Percentiles rank a stretch among this genome's conserved stretches.
Conservation (phyloP, 1,139 yeast species). For the Sugiyamaella pinicola region DNA sequence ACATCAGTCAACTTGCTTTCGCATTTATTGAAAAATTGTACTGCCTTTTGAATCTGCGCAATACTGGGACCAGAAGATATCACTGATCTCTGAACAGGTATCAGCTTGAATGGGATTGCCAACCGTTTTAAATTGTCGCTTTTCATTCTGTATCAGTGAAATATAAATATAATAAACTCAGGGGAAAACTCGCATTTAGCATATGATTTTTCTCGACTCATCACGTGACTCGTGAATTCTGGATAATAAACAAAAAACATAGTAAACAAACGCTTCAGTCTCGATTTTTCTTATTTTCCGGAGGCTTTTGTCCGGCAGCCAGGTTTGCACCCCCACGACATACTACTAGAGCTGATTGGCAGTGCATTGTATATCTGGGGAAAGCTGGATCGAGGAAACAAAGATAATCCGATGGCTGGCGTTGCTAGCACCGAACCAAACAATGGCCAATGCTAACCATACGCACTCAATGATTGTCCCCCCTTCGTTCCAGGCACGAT, state of each 20-base stretch:
- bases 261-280: too few species aligned
- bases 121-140: slow-evolving; percentile 9
- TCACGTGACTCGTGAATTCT: too few species aligned
- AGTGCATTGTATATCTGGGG: neutral
- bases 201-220: neutral
- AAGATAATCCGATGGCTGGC: slow-evolving; percentile 8
- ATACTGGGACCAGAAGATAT: neutral
- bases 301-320: too few species aligned
- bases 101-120: slow-evolving; percentile 6
- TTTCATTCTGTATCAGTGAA: slow-evolving; percentile 3
- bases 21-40: slow-evolving; percentile 25
- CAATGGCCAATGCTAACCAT: neutral
- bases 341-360: neutral
- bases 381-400: neutral
- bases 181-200: too few species aligned
- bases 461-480: neutral
- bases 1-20: slow-evolving; percentile 17
- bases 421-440: neutral
- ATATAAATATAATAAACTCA: neutral
- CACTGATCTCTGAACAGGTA: slow-evolving; percentile 14
- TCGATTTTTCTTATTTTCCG: too few species aligned
- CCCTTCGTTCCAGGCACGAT: slow-evolving; percentile 7
- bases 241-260: too few species aligned
- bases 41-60: slow-evolving; percentile 25
- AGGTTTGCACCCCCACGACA: too few species aligned